Evolutionary conservation across 257 asterid genomes (phyloP).

Genomic region (Penstemon newberryi): DNA sequence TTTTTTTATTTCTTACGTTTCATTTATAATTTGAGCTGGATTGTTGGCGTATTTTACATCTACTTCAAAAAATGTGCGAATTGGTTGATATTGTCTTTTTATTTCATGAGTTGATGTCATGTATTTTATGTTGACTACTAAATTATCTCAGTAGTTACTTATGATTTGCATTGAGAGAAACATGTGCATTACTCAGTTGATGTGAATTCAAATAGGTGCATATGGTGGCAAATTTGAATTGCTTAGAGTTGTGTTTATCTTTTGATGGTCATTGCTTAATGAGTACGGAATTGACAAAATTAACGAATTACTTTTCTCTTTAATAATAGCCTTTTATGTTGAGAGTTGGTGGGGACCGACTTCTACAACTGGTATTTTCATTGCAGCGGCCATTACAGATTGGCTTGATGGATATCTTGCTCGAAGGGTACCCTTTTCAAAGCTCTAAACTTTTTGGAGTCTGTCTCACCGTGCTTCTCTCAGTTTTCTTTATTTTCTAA

Average conservation of each 20-base stretch:
- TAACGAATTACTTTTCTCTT: slow-evolving; percentile 29
- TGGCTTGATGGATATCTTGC: slow-evolving; percentile 99
- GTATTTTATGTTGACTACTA: background rate
- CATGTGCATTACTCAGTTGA: background rate
- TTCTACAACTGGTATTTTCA: slow-evolving; percentile 77
- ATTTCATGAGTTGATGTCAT: background rate
- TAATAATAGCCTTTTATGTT: slow-evolving; percentile 66
- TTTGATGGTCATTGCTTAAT: background rate
- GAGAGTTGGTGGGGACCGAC: slow-evolving; percentile 93
- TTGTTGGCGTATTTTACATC: too few relatives aligned
- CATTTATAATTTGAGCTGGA: too few relatives aligned
- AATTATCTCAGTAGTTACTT: background rate
- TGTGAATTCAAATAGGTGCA: slow-evolving; percentile 7
- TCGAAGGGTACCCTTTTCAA: slow-evolving; percentile 62
- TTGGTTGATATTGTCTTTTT: slow-evolving; percentile 1
- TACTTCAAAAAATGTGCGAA: too few relatives aligned
- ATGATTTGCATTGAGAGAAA: too few relatives aligned
- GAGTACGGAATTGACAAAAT: slow-evolving; percentile 17
- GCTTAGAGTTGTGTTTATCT: slow-evolving; percentile 7
- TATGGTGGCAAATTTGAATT: slow-evolving; percentile 5
- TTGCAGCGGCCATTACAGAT: slow-evolving; percentile 90
- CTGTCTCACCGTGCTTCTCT: slow-evolving; percentile 11
- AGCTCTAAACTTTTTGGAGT: slow-evolving; percentile 15
- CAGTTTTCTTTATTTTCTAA: slow-evolving; percentile 17
- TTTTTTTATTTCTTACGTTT: background rate